Evolutionary conservation across 805 yeast genomes (phyloP).

Genomic region (Metschnikowia arizonensis): DNA sequence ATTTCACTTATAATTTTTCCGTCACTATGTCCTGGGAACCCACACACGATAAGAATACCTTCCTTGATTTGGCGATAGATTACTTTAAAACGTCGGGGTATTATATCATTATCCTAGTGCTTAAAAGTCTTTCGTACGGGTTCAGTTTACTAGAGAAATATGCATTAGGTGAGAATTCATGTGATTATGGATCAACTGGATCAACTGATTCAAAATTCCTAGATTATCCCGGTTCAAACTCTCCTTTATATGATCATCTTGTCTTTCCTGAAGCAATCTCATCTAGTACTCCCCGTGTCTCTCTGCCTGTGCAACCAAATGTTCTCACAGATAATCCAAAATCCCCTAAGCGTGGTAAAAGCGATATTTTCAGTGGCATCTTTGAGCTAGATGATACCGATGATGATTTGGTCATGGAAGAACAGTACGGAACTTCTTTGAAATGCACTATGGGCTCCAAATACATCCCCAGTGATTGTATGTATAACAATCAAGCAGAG

Average conservation of each 20-base stretch:
- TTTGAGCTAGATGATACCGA: slow-evolving; percentile 16
- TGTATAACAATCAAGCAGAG: not conserved
- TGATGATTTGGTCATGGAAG: slow-evolving; percentile 10
- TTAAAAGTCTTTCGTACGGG: not conserved
- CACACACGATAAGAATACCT: not conserved
- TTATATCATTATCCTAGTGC: not conserved
- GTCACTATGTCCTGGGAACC: not conserved
- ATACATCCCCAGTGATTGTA: slow-evolving; percentile 4
- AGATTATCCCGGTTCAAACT: too few species aligned
- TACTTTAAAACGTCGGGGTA: not conserved
- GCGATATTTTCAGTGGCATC: slow-evolving; percentile 11
- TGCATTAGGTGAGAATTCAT: not conserved
- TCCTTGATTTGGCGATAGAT: not conserved
- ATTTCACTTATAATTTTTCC: not conserved
- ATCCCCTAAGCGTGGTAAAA: not conserved
- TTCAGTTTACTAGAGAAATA: not conserved
- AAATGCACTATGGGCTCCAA: slow-evolving; percentile 9
- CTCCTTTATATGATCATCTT: not conserved
- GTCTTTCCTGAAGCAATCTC: not conserved
- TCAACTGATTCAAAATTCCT: too few species aligned
- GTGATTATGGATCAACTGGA: too few species aligned
- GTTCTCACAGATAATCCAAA: not conserved
- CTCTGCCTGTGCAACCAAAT: not conserved
- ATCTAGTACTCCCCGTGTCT: not conserved
- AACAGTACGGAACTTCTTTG: slow-evolving; percentile 18